Percentiles rank a stretch among this genome's conserved stretches.
These are phyloP conservation scores for Daldinia eschscholtzii DNA, from an alignment of 2,329 filamentous ascomycete genomes.

Conservation along the genomic window DNA sequence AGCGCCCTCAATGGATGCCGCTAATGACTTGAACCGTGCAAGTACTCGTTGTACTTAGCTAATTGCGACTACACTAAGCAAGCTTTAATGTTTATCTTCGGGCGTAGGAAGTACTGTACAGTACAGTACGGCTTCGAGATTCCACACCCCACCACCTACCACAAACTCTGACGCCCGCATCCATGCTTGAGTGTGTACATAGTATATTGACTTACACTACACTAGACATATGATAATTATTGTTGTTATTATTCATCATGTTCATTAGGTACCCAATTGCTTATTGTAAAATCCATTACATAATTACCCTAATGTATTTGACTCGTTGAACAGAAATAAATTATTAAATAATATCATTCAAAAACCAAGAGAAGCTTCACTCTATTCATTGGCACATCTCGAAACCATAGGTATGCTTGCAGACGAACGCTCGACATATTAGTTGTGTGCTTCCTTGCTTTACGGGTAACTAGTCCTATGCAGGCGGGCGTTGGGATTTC, in stretches of 20 bases:
- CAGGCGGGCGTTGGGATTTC: neutral
- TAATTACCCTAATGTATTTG: neutral
- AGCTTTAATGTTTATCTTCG: constrained; percentile 9
- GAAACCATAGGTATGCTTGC: neutral
- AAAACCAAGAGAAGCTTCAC: neutral
- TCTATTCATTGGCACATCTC: no score
- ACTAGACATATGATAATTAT: neutral
- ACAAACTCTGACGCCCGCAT: constrained; percentile 2
- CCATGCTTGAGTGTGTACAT: neutral
- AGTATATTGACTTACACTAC: constrained; percentile 4
- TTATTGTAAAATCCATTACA: neutral
- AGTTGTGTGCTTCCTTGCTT: constrained; percentile 1
- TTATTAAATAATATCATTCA: neutral
- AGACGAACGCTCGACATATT: neutral
- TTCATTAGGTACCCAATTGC: neutral
- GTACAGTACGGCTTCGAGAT: constrained; percentile 6
- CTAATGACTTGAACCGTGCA: constrained; percentile 30
- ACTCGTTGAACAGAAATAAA: neutral
- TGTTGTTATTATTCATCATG: neutral
- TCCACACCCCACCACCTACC: neutral
- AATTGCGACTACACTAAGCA: constrained; percentile 28
- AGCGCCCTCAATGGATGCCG: constrained; percentile 30
- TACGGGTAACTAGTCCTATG: neutral
- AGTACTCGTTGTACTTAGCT: constrained; percentile 7
- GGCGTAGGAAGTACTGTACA: constrained; percentile 20